A percentile compares a stretch with the other conserved stretches of the same genome.
These are phyloP conservation scores for Neurospora terricola DNA, from an alignment of 495 filamentous ascomycete species.

Conservation along the genomic window DNA sequence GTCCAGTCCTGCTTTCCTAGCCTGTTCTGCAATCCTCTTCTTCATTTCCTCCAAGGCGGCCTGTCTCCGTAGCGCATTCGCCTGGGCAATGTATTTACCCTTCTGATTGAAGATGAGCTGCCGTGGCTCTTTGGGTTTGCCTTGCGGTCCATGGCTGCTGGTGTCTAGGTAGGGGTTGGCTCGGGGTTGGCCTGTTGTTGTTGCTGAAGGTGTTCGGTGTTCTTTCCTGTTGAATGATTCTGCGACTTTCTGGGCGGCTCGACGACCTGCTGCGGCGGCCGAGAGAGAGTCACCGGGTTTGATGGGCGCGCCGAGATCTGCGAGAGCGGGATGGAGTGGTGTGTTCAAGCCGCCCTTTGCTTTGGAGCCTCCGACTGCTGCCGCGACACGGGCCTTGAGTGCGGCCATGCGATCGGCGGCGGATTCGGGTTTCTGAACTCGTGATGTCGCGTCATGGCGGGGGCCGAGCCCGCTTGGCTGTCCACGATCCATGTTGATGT, in stretches of 20 bases:
- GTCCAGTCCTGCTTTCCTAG: constrained; percentile 78
- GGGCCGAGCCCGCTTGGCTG: constrained; percentile 39
- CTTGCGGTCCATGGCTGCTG: constrained; percentile 50
- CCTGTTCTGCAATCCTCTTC: constrained; percentile 74
- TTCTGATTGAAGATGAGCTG: constrained; percentile 89
- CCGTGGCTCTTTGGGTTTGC: constrained; percentile 54
- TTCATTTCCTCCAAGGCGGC: constrained; percentile 90
- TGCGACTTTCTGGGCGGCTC: constrained; percentile 12
- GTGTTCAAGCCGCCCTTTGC: constrained; percentile 73
- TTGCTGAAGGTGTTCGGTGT: constrained; percentile 23
- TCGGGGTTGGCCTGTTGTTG: constrained; percentile 28
- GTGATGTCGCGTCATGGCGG: constrained; percentile 39
- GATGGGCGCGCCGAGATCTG: constrained; percentile 52
- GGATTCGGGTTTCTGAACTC: constrained; percentile 42
- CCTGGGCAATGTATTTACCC: constrained; percentile 93
- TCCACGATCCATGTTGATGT: constrained; percentile 28
- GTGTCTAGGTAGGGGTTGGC: constrained; percentile 85
- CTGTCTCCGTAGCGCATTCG: constrained; percentile 74
- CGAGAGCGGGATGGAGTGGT: constrained; percentile 80
- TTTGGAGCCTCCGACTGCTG: constrained; percentile 53
- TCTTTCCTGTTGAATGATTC: constrained; percentile 8
- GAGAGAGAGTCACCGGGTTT: constrained; percentile 37
- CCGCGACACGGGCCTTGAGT: constrained; percentile 76
- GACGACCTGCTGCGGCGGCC: constrained; percentile 13
- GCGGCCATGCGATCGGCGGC: constrained; percentile 48